Base-by-base conservation (phyloP, 2,329 filamentous ascomycete species). In the Ceratocystis ficicola region DNA sequence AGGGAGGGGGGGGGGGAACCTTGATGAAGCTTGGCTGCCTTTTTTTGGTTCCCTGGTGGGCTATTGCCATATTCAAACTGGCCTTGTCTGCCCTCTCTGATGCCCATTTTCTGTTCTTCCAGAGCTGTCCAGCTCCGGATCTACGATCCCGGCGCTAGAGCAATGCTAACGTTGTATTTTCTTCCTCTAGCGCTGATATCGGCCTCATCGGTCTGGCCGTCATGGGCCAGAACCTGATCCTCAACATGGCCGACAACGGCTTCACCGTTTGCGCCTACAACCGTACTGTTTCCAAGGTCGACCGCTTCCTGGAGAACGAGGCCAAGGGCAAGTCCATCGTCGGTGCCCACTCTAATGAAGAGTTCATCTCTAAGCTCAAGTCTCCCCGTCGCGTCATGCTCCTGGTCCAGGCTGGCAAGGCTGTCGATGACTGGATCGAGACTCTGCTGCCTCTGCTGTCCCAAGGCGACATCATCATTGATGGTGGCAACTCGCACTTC, bases 211-310 rank as follows among this genome's bases (percentile, higher is more conserved):
- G 89, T 84, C 83, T 94, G 81, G 89, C 89, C 81, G 89, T 94
- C 79, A 94, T 94, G 84, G 84, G 83, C 77, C 87, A 92, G 82
- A 94, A 93, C 81, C 81, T 94, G 79, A 92, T 94, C 77, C 79
- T 94, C 75, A 94, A 94, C 79, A 89, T 87, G 80, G 89, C 89
- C 73, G 89, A 94, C 77, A 86, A 93, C 74, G 88, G 92, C 75
- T 97, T 95, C 86, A 97, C 90, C 76, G 90, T 99, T 75, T 89
- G 93, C 79, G 94, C 93, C 72, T 99, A 89, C 86, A 99, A 99
- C 88, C 89, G 94, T 79, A 99, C 94, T 73, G 90, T 96, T 73
- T 86, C 90, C 79, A 99, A 99, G 86, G 94, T 99, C 78, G 92
- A 97, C 82, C 83, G 83, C 73, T 96, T 96, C 85, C 80, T 96